Evolutionary conservation across 2,329 filamentous ascomycete species (phyloP).

Genomic region (Exophiala calicioides): DNA sequence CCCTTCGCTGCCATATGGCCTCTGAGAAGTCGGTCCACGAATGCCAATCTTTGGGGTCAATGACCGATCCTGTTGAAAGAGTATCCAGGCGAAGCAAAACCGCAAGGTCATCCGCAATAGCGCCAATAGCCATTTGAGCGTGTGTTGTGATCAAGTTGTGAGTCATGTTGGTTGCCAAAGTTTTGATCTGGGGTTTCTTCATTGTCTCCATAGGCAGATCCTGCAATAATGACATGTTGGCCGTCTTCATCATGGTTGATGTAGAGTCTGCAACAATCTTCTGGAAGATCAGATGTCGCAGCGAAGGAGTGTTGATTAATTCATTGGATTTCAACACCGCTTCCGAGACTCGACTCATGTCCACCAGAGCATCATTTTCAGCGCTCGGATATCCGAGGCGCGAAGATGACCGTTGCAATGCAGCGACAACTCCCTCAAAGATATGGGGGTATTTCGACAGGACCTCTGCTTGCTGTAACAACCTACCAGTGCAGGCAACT

Average conservation of each 20-base stretch:
- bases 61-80: conserved; percentile 1
- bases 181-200: conserved; percentile 13
- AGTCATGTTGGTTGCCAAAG: conserved; percentile 11
- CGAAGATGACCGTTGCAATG: conserved; percentile 1
- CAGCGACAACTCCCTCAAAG: conserved; percentile 5
- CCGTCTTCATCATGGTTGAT: background rate
- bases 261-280: background rate
- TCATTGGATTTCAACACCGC: conserved; percentile 10
- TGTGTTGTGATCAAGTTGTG: no score
- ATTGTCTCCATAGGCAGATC: conserved; percentile 6
- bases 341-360: conserved; percentile 4
- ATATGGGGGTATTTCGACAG: conserved; percentile 11
- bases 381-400: background rate
- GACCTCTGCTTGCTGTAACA: conserved; percentile 13
- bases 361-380: background rate
- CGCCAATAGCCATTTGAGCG: no score
- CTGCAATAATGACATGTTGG: conserved; percentile 5
- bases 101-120: conserved; percentile 9
- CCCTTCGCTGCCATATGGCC: background rate
- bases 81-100: conserved; percentile 15
- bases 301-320: conserved; percentile 4
- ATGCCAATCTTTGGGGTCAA: conserved; percentile 17
- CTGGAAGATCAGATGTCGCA: conserved; percentile 13
- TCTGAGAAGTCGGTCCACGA: conserved; percentile 12
- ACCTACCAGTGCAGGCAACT: conserved; percentile 17